Percentiles rank a stretch among this genome's conserved stretches.
Conservation (phyloP, 2,329 filamentous ascomycete species). For the Pseudogymnoascus sp. region DNA sequence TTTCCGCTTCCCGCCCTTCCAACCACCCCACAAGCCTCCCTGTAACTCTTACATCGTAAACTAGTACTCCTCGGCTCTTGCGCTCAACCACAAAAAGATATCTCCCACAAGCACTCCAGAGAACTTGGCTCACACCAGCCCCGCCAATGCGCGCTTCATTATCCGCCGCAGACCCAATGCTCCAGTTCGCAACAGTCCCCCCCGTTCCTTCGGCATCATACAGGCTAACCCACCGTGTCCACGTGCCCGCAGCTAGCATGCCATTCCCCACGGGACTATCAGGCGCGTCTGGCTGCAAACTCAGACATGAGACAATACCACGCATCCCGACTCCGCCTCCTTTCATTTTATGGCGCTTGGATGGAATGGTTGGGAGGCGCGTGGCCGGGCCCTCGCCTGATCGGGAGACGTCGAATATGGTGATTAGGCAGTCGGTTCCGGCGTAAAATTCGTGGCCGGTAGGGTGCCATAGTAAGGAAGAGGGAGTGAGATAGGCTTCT, state of each 20-base stretch:
- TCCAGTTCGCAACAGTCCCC: conserved; percentile 51
- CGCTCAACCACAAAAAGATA: conserved; percentile 58
- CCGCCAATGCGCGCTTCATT: conserved; percentile 45
- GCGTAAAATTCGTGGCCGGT: conserved; percentile 54
- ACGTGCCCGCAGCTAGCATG: conserved; percentile 54
- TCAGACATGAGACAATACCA: conserved; percentile 50
- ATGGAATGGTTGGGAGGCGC: conserved; percentile 54
- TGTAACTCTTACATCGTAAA: conserved; percentile 56
- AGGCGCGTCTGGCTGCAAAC: conserved; percentile 36
- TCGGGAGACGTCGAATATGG: conserved; percentile 51
- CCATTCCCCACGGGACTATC: conserved; percentile 19
- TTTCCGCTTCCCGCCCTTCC: conserved; percentile 40
- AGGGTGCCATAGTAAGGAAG: conserved; percentile 48
- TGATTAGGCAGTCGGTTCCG: conserved; percentile 51
- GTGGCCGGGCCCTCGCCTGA: conserved; percentile 45
- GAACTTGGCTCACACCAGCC: conserved; percentile 52
- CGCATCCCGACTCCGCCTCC: conserved; percentile 58
- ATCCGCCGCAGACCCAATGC: conserved; percentile 48
- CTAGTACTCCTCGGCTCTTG: conserved; percentile 44
- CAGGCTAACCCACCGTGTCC: conserved; percentile 54
- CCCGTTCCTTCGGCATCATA: conserved; percentile 53
- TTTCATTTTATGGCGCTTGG: conserved; percentile 50
- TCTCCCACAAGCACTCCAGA: conserved; percentile 56
- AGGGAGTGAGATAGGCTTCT: conserved; percentile 52
- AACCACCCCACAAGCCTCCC: conserved; percentile 50